Evolutionary conservation across 2,329 filamentous ascomycete species (phyloP), one percentile per base, ranked within the genome.

Genomic region (Meredithiella fracta): DNA sequence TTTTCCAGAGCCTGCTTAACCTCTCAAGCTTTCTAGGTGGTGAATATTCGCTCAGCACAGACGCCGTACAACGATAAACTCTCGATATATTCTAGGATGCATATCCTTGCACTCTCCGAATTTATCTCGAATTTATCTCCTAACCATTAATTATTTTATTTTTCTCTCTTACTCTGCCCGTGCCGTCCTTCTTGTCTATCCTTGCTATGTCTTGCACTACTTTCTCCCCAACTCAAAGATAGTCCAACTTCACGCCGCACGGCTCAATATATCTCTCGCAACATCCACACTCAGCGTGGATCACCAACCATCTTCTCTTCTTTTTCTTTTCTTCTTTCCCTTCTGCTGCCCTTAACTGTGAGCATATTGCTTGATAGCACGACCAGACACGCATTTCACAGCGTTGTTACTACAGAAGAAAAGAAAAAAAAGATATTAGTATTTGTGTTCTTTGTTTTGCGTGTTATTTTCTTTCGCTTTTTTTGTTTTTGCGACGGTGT

Each of bases 261-360:
- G 9, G 20, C 50, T 25, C 11, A 52, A 52, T 52, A 52, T 52
- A 52, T 52, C 50, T 52, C 50, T 52, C 29, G 50, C 17, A 52
- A 38, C 29, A 38, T 52, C 17, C 50, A 23, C 50, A n/a, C 17
- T 22, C 31, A 38, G 34, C 15, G 29, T 31, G 26, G 29, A 52
- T 52, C 50, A 38, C 29, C 31, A 52, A 38, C 50, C 20, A 14
- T 23, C 17, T 40, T 22, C 31, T 20, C 15, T 38, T 38, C 17
- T 38, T 52, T 23, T 23, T 52, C 31, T 23, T 51, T 15, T 23
- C 34, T 51, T 51, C 26, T 34, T 51, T 50, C 17, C 23, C 29
- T 22, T 51, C 26, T 20, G 11, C 17, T 37, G 17, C 50, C 20
- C 22, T 37, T 14, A 7, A 52, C 38, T 52, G 50, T 22, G 29